Evolutionary conservation across 169 alveolate species (phyloP).

Genomic region (Eimeria mitis): DNA sequence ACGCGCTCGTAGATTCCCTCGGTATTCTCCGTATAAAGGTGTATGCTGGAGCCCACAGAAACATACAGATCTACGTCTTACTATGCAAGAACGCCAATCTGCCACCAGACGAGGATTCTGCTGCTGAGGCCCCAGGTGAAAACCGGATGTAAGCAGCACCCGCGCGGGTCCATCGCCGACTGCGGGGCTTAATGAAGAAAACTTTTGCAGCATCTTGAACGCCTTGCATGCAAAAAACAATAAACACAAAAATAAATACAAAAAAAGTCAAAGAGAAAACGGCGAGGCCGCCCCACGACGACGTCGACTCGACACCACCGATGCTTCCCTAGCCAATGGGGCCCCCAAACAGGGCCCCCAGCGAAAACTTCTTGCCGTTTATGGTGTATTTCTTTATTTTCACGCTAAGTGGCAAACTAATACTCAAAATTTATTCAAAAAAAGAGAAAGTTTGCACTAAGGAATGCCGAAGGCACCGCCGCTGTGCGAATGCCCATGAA

Average conservation of each 20-base stretch:
- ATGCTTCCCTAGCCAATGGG: neutral
- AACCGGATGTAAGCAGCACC: neutral
- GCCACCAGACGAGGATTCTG: neutral
- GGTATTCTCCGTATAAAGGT: neutral
- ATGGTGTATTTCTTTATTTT: neutral
- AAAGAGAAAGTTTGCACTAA: no score
- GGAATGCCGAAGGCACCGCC: neutral
- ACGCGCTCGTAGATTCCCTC: neutral
- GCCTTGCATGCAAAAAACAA: neutral
- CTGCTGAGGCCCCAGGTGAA: neutral
- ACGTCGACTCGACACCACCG: neutral
- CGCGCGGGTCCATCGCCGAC: neutral
- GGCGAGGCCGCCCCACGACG: neutral
- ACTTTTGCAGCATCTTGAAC: neutral
- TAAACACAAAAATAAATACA: neutral
- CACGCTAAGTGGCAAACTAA: neutral
- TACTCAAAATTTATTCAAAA: neutral
- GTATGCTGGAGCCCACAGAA: no score
- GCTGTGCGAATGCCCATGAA: neutral
- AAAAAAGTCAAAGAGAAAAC: neutral
- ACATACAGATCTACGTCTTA: neutral
- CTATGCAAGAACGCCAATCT: neutral
- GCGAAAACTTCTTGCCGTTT: neutral
- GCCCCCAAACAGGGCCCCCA: neutral
- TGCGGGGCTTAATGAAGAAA: neutral